Conservation (phyloP, 306 rosid species). For the Sicyos edulis region DNA sequence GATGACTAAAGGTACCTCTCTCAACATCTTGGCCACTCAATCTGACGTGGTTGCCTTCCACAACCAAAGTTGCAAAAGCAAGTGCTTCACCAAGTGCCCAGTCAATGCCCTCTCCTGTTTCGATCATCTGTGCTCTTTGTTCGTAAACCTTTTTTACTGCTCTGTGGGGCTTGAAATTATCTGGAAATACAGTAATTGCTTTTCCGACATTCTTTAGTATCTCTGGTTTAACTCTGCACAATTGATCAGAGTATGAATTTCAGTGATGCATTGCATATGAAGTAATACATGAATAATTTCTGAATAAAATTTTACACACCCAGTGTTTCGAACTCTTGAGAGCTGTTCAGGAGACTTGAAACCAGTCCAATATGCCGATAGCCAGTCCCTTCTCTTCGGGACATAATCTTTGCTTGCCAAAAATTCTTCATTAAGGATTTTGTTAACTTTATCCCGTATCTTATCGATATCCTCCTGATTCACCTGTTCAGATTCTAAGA, state of each 20-base stretch:
- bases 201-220: conserved; percentile 85
- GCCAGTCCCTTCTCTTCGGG: conserved; percentile 93
- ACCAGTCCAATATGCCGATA: conserved; percentile 91
- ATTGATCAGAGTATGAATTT: conserved; percentile 14
- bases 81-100: conserved; percentile 97
- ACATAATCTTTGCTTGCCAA: conserved; percentile 82
- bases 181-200: conserved; percentile 79
- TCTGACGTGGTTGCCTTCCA: conserved; percentile 94
- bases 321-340: conserved; percentile 89
- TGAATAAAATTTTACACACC: conserved; percentile 40
- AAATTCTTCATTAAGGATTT: conserved; percentile 83
- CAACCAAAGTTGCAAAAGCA: conserved; percentile 82
- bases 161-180: conserved; percentile 72
- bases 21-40: conserved; percentile 97
- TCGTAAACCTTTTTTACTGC: conserved; percentile 90
- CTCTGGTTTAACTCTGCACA: conserved; percentile 76
- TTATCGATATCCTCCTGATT: conserved; percentile 53
- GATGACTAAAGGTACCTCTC: conserved; percentile 96
- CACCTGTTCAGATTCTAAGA: conserved; percentile 69
- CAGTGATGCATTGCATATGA: background rate
- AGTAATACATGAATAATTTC: background rate
- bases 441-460: conserved; percentile 60
- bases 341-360: conserved; percentile 93
- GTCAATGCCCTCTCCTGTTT: conserved; percentile 89
- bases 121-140: conserved; percentile 81